These are phyloP conservation scores for Termitomyces sp. DNA, from an alignment of 768 basidiomycete genomes.

Conservation along the genomic window DNA sequence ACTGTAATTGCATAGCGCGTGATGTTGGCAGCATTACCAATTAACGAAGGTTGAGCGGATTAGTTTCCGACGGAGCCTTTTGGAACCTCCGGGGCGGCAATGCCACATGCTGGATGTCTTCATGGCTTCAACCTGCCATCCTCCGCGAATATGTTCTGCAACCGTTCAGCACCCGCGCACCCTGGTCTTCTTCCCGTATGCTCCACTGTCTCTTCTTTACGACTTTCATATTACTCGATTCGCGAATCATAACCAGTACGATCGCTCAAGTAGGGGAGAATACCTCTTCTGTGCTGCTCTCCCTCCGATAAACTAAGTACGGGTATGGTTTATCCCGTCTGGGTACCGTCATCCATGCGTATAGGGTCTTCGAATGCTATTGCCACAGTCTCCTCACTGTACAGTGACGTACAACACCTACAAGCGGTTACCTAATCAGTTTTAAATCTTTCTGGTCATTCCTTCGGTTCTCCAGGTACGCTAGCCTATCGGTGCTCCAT, in stretches of 20 bases:
- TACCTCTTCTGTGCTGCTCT: background rate
- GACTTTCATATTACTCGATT: background rate
- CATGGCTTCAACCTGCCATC: background rate
- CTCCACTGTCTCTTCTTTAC: background rate
- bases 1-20: background rate
- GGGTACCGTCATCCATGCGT: background rate
- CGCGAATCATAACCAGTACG: background rate
- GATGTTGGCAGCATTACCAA: background rate
- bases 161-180: background rate
- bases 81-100: slow-evolving; percentile 4
- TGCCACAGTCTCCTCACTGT: background rate
- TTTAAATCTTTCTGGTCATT: background rate
- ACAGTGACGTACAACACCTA: slow-evolving; percentile 4
- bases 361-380: slow-evolving; percentile 6
- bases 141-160: background rate
- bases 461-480: background rate
- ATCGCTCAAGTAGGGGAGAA: background rate
- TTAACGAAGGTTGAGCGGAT: background rate
- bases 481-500: background rate
- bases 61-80: slow-evolving; percentile 1
- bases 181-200: background rate
- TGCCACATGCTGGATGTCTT: slow-evolving; percentile 2
- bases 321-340: background rate
- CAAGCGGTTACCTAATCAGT: background rate
- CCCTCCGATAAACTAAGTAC: slow-evolving; percentile 12